Evolutionary conservation across 192 early-diverging fungal species (phyloP), one percentile per base, ranked within the genome.

Genomic region (Allomyces arbusculus): DNA sequence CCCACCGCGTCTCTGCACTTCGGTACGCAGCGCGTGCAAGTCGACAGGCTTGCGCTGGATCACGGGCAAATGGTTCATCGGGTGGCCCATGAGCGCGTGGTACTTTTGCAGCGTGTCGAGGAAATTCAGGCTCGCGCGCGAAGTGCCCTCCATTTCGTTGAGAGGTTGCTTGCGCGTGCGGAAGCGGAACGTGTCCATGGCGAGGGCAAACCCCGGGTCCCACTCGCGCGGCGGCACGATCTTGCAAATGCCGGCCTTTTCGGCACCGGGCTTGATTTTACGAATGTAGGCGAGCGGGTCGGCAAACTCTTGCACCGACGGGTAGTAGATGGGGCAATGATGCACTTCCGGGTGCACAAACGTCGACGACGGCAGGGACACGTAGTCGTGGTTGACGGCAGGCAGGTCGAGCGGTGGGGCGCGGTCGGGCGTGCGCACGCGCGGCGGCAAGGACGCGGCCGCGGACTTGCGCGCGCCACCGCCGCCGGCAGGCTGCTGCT

Each of bases 41-140:
- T 95, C 90, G 55, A 95, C 86, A 20, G 92, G 90, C 24, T 85
- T 79, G 66, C 89, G 84, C 77, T 91, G 85, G 19, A 97, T 70
- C 65, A 88, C 86, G 6, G 94, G 94, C 23, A 93, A 82, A 67
- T 88, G 83, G 63, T 71, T 75, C 63, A 91, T 78, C 6, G 84
- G 82, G 24, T 82, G 81, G 8, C 91, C 90, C 63, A 82, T 77
- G 67, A 89, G 85, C 12, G 80, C 71, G 72, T 98, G 93, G 70
- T 90, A 98, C 71, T 87, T 86, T 71, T 87, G 81, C 20, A 98
- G 77, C 77, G 93, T 90, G 66, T 95, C 91, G 28, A 91, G 76
- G 67, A 92, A 98, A 72, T 91, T 92, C 63, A 94, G 76, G 33
- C 86, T 89, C 20, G 87, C 77, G 25, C 95, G 79, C 1, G 91